Base-by-base conservation (phyloP, 225 moss, liverwort and hornwort genomes). In the Pseudisothecium myosuroides region DNA sequence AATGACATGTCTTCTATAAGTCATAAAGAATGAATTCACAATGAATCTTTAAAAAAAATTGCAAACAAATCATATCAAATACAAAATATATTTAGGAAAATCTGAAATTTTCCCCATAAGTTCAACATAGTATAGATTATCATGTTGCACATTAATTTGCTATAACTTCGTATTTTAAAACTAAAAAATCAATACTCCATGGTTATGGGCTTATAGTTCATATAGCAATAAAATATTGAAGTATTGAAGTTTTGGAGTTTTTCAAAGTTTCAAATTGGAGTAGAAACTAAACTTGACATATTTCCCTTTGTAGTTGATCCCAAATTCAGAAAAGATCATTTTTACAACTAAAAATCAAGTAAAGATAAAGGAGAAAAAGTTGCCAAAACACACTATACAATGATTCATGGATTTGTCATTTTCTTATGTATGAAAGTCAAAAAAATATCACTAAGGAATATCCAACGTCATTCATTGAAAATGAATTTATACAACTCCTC, bases 301-400 rank as follows among this genome's bases (percentile, higher is more conserved):
- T 7, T 64, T 64, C 17, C 32, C 13, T 17, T 17, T 5, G 9
- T 32, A 64, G 5, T 32, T 32, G 34, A 17, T 34, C 2, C 34
- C 32, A 64, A 9, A 32, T 32, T 32, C 5, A 17, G 13, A 12
- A 31, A 63, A 63, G 7, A 63, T 15, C 7, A 7, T 29, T 31
- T 26, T 4, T 15, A 16, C 7, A 0, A 15, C 7, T 16, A 15
- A 63, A 63, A 32, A 16, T 31, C 6, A 37, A 37, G 22, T n/a
- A n/a, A n/a, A 11, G 8, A 65, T 0, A 18, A 68, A 9, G 3
- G 2, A 16, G 0, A 0, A 39, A 39, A 21, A 67, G 1, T 21
- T n/a, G 6, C 3, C 12, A 6, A 67, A 11, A 21, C 3, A 67
- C 11, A 37, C 2, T 21, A 37, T 23, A 14, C 2, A 14, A 14